Evolutionary conservation across 148 eudicot genomes (phyloP), one percentile per base, ranked within the genome.

Genomic region (Arctostaphylos glauca): DNA sequence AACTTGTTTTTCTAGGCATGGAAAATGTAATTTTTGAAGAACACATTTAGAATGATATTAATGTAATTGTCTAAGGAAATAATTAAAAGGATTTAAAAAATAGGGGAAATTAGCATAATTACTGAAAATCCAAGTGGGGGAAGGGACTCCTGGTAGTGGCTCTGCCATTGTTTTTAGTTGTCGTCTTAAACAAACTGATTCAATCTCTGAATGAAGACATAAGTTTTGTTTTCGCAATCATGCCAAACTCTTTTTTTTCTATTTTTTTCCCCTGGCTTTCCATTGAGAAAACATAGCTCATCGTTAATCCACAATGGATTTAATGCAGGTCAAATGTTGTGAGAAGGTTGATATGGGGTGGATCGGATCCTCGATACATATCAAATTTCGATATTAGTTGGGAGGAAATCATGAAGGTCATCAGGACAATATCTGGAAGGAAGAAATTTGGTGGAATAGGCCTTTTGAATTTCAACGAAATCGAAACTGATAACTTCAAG

Each of bases 321-420:
- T 72, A 46, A 75, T 72, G 49, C 73, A 92, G 91, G 89, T 83
- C 86, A 5, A 85, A 76, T 80, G 79, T 90, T 58, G 83, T 90
- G 85, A 88, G 79, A 78, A 87, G 89, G 74, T 90, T 91, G 94
- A 87, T 91, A 87, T 90, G 93, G 95, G 91, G 94, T 0, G 81
- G 83, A 44, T 31, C 77, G 4, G 97, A 94, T 84, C 93, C 93
- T 48, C 88, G 91, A 80, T 95, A 95, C 79, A 38, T 53, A 79
- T 91, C 97, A 2, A 25, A 90, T 77, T 78, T 89, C 47, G 86
- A 88, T 46, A 90, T 92, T 16, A 86, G 90, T 68, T 92, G 96
- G 98, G 85, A 89, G 58, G 91, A 91, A 81, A 86, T 92, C n/a
- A 78, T 84, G 10, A 85, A 79, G 82, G 87, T 82, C 6, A 78